Base-by-base conservation (phyloP, 495 filamentous ascomycete species). In the Aspergillus sclerotioniger region DNA sequence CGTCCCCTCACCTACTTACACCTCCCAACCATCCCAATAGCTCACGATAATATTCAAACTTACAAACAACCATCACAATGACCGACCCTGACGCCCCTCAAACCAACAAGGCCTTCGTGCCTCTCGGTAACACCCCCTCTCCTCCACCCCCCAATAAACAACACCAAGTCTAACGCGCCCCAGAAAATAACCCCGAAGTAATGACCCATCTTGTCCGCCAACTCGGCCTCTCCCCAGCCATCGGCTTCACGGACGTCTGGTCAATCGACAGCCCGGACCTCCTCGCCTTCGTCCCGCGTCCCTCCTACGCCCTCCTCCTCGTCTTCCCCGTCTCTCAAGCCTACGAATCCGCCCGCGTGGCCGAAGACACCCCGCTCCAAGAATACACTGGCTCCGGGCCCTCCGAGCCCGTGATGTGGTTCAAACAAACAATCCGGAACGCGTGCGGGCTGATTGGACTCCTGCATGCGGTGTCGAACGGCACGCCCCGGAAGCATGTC, bases 401-500 rank as follows among this genome's bases (percentile, higher is more conserved):
- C 50, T 6, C 57, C 0, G 84, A 87, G 54, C 87, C 86, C 0
- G 86, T 90, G 3, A 80, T 92, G 51, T 96, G 92, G 92, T 96
- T 90, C 76, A 87, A 89, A 65, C 92, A 97, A 63, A 96, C 90
- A 0, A 97, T 97, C 68, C 80, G 84, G 49, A 84, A 96, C 70
- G 87, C 90, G 3, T 97, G 92, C 73, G 92, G 92, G 1, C 80
- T 90, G 48, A 92, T 94, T 71, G 91, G 87, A 0, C 74, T 96
- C 3, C 72, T 96, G 20, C 91, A 96, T 73, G 84, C 85, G 54
- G 77, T 89, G 5, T 65, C 75, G 15, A 94, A 94, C 70, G 86
- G 84, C 21, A 74, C 74, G 51, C 72, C 82, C 1, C 67, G 70
- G 12, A 60, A 68, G 4, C 68, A 79, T 53, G 63, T 87, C 51